These are phyloP conservation scores for Tolypocladium ophioglossoides DNA, from an alignment of 2,329 filamentous ascomycete species.

Conservation along the genomic window DNA sequence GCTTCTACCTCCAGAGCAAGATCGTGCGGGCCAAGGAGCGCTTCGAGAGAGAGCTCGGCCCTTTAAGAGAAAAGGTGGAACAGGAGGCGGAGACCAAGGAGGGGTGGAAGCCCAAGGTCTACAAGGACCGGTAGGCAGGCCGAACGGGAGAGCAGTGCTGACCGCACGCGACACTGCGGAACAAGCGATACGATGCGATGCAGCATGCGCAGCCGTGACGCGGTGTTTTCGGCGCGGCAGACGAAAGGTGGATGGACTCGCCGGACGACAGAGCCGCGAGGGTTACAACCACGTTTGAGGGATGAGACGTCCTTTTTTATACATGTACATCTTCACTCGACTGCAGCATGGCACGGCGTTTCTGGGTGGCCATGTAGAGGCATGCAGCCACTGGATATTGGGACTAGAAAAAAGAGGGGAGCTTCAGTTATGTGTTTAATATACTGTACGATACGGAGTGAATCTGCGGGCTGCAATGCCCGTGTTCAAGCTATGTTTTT, in stretches of 20 bases:
- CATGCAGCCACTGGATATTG: constrained; percentile 17
- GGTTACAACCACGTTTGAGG: background rate
- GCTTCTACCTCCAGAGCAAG: constrained; percentile 98
- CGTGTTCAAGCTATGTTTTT: too few relatives aligned
- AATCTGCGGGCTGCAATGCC: background rate
- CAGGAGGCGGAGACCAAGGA: constrained; percentile 70
- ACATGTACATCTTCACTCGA: constrained; percentile 43
- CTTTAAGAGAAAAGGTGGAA: constrained; percentile 58
- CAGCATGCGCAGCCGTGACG: background rate
- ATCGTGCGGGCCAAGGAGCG: constrained; percentile 82
- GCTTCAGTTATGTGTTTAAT: constrained; percentile 3
- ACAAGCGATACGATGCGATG: background rate
- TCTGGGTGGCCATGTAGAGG: constrained; percentile 16
- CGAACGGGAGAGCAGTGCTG: background rate
- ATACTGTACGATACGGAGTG: constrained; percentile 7
- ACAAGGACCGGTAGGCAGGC: constrained; percentile 60
- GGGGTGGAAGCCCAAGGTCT: constrained; percentile 91
- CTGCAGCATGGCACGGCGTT: constrained; percentile 43
- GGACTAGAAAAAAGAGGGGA: constrained; percentile 8
- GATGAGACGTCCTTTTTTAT: constrained; percentile 17
- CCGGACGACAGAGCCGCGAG: background rate
- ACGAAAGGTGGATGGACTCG: background rate
- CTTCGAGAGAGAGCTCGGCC: constrained; percentile 76
- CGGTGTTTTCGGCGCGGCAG: background rate
- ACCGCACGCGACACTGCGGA: background rate